Evolutionary conservation across 495 filamentous ascomycete species (phyloP).

Genomic region (Lentithecium fluviatile): DNA sequence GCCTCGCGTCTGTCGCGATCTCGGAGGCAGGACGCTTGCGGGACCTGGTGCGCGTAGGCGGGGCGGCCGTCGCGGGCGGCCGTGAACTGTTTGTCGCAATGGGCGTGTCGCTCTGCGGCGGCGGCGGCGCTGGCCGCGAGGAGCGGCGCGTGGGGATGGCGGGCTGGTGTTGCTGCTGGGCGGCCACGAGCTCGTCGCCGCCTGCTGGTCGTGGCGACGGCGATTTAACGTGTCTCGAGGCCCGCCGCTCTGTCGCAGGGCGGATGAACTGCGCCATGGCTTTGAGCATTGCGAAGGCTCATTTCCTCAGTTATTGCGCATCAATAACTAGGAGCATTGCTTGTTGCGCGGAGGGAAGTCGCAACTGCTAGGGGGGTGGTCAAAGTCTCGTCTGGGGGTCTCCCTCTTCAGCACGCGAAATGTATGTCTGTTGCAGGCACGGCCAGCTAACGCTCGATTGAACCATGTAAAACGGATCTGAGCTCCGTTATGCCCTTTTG

Average conservation of each 20-base stretch:
- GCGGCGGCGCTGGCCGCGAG: background rate
- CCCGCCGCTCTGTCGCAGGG: background rate
- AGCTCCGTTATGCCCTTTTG: too few species aligned
- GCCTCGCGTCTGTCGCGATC: slow-evolving; percentile 26
- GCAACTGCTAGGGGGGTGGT: too few species aligned
- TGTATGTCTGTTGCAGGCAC: too few species aligned
- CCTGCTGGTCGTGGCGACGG: background rate
- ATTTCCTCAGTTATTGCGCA: background rate
- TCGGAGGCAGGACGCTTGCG: slow-evolving; percentile 29
- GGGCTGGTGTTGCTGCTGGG: background rate
- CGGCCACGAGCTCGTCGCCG: background rate
- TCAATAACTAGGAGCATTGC: background rate
- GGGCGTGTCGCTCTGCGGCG: background rate
- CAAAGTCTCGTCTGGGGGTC: too few species aligned
- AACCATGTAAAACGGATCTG: too few species aligned
- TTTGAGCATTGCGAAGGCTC: background rate
- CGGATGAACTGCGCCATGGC: background rate
- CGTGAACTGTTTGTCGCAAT: background rate
- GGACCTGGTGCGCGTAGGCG: slow-evolving; percentile 13
- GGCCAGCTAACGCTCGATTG: too few species aligned
- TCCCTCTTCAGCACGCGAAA: too few species aligned
- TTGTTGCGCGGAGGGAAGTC: too few species aligned
- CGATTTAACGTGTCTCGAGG: background rate
- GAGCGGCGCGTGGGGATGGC: background rate
- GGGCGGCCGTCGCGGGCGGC: background rate